These are phyloP conservation scores for Papiliotrema fonsecae DNA, from an alignment of 1,284 basidiomycete genomes.

Conservation along the genomic window DNA sequence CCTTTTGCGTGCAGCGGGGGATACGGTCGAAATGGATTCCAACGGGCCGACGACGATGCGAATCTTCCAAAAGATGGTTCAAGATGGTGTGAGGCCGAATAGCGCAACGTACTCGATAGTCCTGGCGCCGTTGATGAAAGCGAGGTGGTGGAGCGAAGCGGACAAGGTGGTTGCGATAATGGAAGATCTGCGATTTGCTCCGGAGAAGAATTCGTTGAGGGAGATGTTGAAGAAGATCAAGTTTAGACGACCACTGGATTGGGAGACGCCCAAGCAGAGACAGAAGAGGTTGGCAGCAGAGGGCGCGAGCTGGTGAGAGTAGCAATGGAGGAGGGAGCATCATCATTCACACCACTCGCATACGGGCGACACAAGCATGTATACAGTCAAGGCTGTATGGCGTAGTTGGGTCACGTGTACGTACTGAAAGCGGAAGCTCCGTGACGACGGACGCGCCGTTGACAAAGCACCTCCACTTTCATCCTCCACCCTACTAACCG, in stretches of 20 bases:
- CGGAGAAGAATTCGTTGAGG: conserved; percentile 47
- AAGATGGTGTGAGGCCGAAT: conserved; percentile 52
- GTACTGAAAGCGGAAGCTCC: too few relatives aligned
- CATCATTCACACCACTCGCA: not conserved
- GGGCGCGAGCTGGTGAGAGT: not conserved
- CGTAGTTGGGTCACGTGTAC: too few relatives aligned
- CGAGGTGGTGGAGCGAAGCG: conserved; percentile 58
- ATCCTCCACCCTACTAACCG: too few relatives aligned
- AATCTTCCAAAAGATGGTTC: conserved; percentile 64
- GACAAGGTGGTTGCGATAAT: conserved; percentile 60
- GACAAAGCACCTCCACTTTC: too few relatives aligned
- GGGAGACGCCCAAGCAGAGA: conserved; percentile 2
- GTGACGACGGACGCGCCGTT: too few relatives aligned
- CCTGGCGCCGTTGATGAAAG: conserved; percentile 57
- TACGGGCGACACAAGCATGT: not conserved
- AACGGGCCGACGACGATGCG: not conserved
- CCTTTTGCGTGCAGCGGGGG: conserved; percentile 61
- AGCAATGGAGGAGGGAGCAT: not conserved
- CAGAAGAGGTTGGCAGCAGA: not conserved
- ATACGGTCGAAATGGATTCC: conserved; percentile 13
- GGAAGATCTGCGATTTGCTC: conserved; percentile 46
- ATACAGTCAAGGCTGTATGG: too few relatives aligned
- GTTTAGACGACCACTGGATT: conserved; percentile 16
- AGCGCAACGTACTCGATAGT: conserved; percentile 71
- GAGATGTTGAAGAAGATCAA: conserved; percentile 48